These are phyloP conservation scores for Talaromyces sp. DNA, from an alignment of 2,329 filamentous ascomycete genomes.

Conservation along the genomic window DNA sequence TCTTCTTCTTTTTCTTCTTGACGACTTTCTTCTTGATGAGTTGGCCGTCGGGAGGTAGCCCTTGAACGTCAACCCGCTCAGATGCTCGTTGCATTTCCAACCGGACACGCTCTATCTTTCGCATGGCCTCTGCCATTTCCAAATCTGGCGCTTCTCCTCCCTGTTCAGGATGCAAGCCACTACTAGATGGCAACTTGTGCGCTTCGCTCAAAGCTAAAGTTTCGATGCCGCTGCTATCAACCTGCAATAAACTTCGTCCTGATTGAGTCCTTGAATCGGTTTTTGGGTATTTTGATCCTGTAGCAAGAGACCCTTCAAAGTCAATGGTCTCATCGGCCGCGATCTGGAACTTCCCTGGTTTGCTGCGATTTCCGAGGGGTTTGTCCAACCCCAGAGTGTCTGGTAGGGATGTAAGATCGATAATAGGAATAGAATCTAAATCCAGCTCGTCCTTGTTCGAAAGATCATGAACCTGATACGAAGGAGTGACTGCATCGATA, in stretches of 20 bases:
- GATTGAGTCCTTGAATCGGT: slow-evolving; percentile 17
- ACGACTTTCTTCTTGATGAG: slow-evolving; percentile 58
- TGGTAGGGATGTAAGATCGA: slow-evolving; percentile 76
- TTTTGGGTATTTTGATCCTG: slow-evolving; percentile 35
- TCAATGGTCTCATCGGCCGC: slow-evolving; percentile 70
- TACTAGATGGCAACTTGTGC: slow-evolving; percentile 20
- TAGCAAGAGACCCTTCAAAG: slow-evolving; percentile 35
- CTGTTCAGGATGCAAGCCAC: slow-evolving; percentile 52
- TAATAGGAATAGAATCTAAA: slow-evolving; percentile 92
- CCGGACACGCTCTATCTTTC: slow-evolving; percentile 79
- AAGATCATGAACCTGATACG: slow-evolving; percentile 66
- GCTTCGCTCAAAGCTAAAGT: slow-evolving; percentile 63
- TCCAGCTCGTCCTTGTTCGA: slow-evolving; percentile 77
- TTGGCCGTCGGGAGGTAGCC: slow-evolving; percentile 44
- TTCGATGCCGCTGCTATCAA: slow-evolving; percentile 80
- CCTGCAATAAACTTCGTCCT: slow-evolving; percentile 68
- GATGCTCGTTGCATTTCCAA: slow-evolving; percentile 69
- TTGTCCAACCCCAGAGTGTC: slow-evolving; percentile 22
- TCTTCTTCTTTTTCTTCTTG: slow-evolving; percentile 25
- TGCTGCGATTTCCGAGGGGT: slow-evolving; percentile 19
- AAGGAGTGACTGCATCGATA: slow-evolving; percentile 67
- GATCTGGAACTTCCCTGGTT: slow-evolving; percentile 56
- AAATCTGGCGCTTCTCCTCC: slow-evolving; percentile 79
- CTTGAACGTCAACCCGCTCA: slow-evolving; percentile 49
- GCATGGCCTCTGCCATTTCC: slow-evolving; percentile 84